Percentiles rank a stretch among this genome's conserved stretches.
Evolutionary conservation across 306 rosid genomes (phyloP).

Genomic region (Vicia sativa): DNA sequence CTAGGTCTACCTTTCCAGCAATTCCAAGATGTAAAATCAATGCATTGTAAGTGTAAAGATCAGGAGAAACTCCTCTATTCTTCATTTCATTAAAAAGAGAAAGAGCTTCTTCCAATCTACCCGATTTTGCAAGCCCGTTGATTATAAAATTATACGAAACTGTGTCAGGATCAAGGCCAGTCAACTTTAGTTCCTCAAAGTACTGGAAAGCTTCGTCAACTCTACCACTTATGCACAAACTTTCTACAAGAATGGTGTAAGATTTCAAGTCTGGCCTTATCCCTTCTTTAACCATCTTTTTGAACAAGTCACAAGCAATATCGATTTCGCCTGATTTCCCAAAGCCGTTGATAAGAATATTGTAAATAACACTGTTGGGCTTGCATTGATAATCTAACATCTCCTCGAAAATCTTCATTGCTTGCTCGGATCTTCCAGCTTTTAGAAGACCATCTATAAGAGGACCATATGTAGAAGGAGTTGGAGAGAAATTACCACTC

Average conservation of each 20-base stretch:
- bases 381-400: conserved; percentile 76
- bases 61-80: conserved; percentile 66
- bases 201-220: conserved; percentile 75
- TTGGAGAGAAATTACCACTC: conserved; percentile 81
- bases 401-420: conserved; percentile 75
- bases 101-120: conserved; percentile 72
- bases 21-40: conserved; percentile 77
- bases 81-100: conserved; percentile 76
- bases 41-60: conserved; percentile 83
- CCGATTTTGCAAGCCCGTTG: conserved; percentile 79
- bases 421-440: conserved; percentile 77
- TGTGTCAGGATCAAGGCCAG: conserved; percentile 78
- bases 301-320: conserved; percentile 64
- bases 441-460: conserved; percentile 82
- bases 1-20: conserved; percentile 81
- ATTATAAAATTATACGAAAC: conserved; percentile 77
- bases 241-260: conserved; percentile 81
- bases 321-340: conserved; percentile 78
- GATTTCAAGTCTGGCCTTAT: conserved; percentile 90
- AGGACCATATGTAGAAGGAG: conserved; percentile 94
- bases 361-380: conserved; percentile 81
- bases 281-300: conserved; percentile 81
- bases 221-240: conserved; percentile 66
- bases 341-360: conserved; percentile 87
- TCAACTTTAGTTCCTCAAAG: conserved; percentile 78